Evolutionary conservation across 108 stramenopile species (phyloP).

Genomic region (Nannochloropsis gaditana): DNA sequence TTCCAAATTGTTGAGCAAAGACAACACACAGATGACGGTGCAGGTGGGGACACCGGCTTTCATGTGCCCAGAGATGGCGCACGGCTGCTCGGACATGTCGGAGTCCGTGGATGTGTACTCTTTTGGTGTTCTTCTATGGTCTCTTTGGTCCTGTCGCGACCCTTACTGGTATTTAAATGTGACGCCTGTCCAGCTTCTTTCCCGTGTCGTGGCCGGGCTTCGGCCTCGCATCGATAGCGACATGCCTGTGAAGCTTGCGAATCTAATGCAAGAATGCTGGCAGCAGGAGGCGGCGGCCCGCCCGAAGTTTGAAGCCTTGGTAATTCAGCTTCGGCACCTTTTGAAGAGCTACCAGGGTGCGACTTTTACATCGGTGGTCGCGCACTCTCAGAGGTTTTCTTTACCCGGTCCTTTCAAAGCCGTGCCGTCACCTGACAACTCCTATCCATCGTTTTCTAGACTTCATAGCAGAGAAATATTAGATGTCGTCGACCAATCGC

Average conservation of each 20-base stretch:
- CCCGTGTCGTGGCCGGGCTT: neutral
- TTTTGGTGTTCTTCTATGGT: constrained; percentile 5
- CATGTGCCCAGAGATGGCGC: constrained; percentile 16
- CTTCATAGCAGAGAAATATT: too few relatives aligned
- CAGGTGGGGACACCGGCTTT: neutral
- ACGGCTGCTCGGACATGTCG: neutral
- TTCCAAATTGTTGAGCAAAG: neutral
- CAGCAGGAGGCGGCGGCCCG: neutral
- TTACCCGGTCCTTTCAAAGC: too few relatives aligned
- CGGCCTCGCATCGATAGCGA: neutral
- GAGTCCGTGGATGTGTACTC: constrained; percentile 9
- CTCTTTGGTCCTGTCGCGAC: neutral
- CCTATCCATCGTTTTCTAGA: too few relatives aligned
- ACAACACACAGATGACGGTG: constrained; percentile 4
- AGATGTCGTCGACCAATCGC: too few relatives aligned
- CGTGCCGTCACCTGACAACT: too few relatives aligned
- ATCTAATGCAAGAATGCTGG: neutral
- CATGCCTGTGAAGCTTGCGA: neutral
- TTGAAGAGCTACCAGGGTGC: neutral
- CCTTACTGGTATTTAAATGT: constrained; percentile 9
- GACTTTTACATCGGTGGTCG: too few relatives aligned
- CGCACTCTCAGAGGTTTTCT: too few relatives aligned
- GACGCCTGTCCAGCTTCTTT: constrained; percentile 19
- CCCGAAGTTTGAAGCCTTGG: neutral
- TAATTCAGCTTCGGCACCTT: neutral